phyloP scores from a whole-genome alignment of 768 basidiomycete genomes.

The Lactarius evosmus region DNA sequence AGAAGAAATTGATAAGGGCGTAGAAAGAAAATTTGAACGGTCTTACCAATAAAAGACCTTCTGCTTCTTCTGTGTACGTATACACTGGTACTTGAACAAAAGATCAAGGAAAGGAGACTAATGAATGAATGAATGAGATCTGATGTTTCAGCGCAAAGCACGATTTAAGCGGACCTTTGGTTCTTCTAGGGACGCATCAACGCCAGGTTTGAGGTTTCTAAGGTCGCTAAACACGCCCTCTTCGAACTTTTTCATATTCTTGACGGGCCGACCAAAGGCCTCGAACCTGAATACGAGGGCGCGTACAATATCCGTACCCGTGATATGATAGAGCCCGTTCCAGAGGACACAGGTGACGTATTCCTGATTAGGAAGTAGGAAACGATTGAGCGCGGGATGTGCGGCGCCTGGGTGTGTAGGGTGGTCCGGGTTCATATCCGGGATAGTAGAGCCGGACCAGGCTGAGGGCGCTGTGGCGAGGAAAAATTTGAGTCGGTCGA shows the following conservation, averaged over 20 bases:
- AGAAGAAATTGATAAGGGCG: constrained; percentile 32
- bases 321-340: constrained; percentile 90
- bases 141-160: background rate
- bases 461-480: constrained; percentile 79
- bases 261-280: constrained; percentile 86
- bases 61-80: constrained; percentile 97
- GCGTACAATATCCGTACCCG: constrained; percentile 94
- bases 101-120: constrained; percentile 92
- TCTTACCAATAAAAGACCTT: constrained; percentile 96
- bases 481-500: constrained; percentile 86
- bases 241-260: constrained; percentile 95
- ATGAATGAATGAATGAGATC: constrained; percentile 24
- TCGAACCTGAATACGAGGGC: constrained; percentile 94
- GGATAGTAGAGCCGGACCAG: constrained; percentile 49
- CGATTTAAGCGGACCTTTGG: constrained; percentile 64
- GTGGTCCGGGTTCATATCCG: constrained; percentile 27
- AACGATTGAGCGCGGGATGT: constrained; percentile 81
- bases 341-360: constrained; percentile 90
- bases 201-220: constrained; percentile 89
- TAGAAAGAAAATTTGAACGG: constrained; percentile 1
- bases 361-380: constrained; percentile 82
- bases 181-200: constrained; percentile 90
- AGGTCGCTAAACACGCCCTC: constrained; percentile 95
- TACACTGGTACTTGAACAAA: constrained; percentile 94
- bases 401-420: constrained; percentile 46